Percentiles rank a stretch among this genome's conserved stretches.
phyloP scores from a whole-genome alignment of 1,284 basidiomycete genomes.

The Fomitopsis palustris region DNA sequence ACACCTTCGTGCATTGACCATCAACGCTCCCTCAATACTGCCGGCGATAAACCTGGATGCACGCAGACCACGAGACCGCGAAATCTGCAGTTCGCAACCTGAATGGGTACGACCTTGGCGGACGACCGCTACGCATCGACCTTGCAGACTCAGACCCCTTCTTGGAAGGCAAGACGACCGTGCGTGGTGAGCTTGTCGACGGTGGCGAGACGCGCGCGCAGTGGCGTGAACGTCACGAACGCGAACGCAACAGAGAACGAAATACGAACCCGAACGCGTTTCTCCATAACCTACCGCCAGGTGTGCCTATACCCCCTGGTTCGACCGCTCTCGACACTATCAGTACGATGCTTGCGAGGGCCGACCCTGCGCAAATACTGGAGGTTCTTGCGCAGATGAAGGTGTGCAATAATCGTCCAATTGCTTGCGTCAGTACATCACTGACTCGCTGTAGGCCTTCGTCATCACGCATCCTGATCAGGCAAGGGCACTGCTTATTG shows the following conservation, averaged over 20 bases:
- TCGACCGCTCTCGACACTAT: constrained; percentile 82
- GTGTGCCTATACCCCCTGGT: constrained; percentile 77
- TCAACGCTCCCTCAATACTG: neutral
- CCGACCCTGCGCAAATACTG: constrained; percentile 83
- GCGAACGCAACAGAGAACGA: constrained; percentile 29
- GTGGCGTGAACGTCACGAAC: constrained; percentile 43
- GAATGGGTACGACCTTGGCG: constrained; percentile 68
- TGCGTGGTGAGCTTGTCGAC: constrained; percentile 63
- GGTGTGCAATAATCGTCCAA: constrained; percentile 50
- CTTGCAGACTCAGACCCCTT: constrained; percentile 50
- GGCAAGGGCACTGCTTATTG: constrained; percentile 74
- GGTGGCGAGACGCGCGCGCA: constrained; percentile 52
- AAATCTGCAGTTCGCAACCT: constrained; percentile 76
- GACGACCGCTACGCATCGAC: constrained; percentile 71
- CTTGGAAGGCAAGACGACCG: constrained; percentile 48
- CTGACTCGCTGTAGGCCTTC: constrained; percentile 57
- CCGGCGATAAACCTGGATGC: neutral
- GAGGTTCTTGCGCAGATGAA: constrained; percentile 99
- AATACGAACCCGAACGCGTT: constrained; percentile 49
- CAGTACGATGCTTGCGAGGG: constrained; percentile 81
- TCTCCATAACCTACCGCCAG: constrained; percentile 69
- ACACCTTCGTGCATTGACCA: neutral
- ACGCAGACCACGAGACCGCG: constrained; percentile 87
- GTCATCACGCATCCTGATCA: constrained; percentile 90
- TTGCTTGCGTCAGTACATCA: constrained; percentile 2